Evolutionary conservation across 2,329 filamentous ascomycete genomes (phyloP), one percentile per base, ranked within the genome.

Genomic region (Aspergillus fumigatiaffinis): DNA sequence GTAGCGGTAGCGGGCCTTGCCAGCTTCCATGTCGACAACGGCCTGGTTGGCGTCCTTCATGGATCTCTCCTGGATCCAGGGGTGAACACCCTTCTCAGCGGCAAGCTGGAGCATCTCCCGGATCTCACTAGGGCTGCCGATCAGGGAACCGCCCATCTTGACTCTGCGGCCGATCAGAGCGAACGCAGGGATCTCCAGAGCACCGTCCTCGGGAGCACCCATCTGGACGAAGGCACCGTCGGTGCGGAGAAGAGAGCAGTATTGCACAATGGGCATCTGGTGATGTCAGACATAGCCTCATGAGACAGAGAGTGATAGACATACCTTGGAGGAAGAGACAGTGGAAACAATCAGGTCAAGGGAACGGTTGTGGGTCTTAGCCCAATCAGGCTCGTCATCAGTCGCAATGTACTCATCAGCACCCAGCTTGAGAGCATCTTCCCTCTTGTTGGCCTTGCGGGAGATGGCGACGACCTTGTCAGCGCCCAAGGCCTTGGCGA

Each of bases 181-280:
- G 63, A 83, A 83, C 5, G 82, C 82, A 53, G 77, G 80, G 63
- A 89, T 80, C 1, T 75, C 71, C 2, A 84, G 83, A 17, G 68
- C 58, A 8, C 71, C 71, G 51, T 82, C 82, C 60, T 91, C 88
- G 2, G 88, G 87, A 0, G 80, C 80, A 55, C 87, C 87, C 44
- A 91, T 78, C 71, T 89, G 85, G 50, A 88, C 79, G 56, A 89
- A 83, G 12, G 76, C 77, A 14, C 87, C 86, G 42, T 82, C 78
- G 7, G 77, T 73, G 47, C 79, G 75, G 41, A 89, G 76, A 1
- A 90, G 79, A 20, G 71, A 60, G 28, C 90, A 76, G 69, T 88
- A 89, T 35, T 82, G 74, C 51, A 72, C 70, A n/a, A 89, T 68
- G 3, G 86, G 86, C 84, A 89, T 87, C 58, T 66, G 20, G 6